Evolutionary conservation across 2,329 filamentous ascomycete species (phyloP).

Genomic region (Colletotrichum sp.): DNA sequence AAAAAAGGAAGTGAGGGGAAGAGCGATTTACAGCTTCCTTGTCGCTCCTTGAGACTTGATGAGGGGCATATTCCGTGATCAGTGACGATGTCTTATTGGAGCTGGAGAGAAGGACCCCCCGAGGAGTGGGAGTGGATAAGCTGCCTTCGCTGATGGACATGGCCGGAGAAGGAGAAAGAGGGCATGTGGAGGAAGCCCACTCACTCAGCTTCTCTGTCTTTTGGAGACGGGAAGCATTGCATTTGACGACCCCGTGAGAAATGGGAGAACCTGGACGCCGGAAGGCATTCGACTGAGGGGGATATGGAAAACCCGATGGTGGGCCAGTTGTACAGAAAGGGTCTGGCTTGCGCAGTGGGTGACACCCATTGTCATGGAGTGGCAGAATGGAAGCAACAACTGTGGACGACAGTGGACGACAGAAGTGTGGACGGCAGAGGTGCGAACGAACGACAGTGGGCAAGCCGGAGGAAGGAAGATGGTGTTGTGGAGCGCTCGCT

Average conservation of each 20-base stretch:
- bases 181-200: not conserved
- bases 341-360: not conserved
- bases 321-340: not conserved
- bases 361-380: not conserved
- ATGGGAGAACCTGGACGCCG: not conserved
- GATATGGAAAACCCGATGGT: not conserved
- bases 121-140: not conserved
- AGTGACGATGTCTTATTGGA: not conserved
- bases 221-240: not conserved
- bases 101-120: not conserved
- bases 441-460: too few species aligned
- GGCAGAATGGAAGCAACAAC: not conserved
- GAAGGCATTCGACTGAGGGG: not conserved
- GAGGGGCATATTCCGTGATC: not conserved
- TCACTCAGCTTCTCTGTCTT: not conserved
- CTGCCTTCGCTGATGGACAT: not conserved
- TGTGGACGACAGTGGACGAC: not conserved
- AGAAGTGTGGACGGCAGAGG: too few species aligned
- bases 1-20: not conserved
- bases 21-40: not conserved
- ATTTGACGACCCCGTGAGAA: not conserved
- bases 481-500: not conserved
- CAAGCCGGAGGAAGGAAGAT: not conserved
- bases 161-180: not conserved
- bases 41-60: not conserved